Conservation (phyloP, 139 green algal genomes). For the Microglena sp. region DNA sequence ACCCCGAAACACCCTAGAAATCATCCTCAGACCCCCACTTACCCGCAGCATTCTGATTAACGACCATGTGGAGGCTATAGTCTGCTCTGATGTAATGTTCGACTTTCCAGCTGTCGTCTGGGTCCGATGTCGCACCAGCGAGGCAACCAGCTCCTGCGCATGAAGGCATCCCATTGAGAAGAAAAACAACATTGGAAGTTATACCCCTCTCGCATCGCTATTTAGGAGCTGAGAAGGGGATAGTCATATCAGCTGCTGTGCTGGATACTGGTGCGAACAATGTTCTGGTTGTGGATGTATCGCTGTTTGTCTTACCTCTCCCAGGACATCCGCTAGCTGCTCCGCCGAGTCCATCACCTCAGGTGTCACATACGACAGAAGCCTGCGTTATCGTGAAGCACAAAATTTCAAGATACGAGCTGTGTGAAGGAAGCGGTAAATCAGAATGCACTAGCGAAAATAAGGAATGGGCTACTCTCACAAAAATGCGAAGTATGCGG, state of each 20-base stretch:
- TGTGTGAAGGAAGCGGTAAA: neutral
- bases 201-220: neutral
- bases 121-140: conserved; percentile 12
- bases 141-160: conserved; percentile 14
- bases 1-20: too few species aligned
- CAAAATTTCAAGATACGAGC: neutral
- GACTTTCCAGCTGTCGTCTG: conserved; percentile 6
- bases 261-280: too few species aligned
- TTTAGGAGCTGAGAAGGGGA: neutral
- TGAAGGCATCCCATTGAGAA: neutral
- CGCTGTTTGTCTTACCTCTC: conserved; percentile 17
- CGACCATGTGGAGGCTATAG: conserved; percentile 16
- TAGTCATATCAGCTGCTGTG: neutral
- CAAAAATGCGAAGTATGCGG: too few species aligned
- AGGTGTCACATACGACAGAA: conserved; percentile 27
- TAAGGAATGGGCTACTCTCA: neutral
- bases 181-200: conserved; percentile 1
- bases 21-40: neutral
- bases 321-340: conserved; percentile 26
- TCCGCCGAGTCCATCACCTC: conserved; percentile 33
- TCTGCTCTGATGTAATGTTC: conserved; percentile 12
- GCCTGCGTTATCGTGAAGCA: conserved; percentile 1
- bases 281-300: too few species aligned
- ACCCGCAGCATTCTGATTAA: conserved; percentile 25
- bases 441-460: too few species aligned